These are phyloP conservation scores for Globisporangium orthogonon DNA, from an alignment of 352 stramenopile genomes.

Conservation along the genomic window DNA sequence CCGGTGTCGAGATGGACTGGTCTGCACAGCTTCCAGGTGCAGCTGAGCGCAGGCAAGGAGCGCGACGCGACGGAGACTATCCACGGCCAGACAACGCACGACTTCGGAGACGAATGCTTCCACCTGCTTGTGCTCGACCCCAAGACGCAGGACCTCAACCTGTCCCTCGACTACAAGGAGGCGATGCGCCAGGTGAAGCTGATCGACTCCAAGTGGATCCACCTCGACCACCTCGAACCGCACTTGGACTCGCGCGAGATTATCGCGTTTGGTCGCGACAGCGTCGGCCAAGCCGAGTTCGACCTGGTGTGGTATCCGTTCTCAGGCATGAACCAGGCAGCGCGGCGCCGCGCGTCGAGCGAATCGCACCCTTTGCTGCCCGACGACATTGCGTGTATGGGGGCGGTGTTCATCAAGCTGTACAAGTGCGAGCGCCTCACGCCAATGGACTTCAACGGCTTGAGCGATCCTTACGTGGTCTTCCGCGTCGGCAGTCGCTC, in stretches of 20 bases:
- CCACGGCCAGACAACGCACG: constrained; percentile 16
- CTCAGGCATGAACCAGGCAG: constrained; percentile 4
- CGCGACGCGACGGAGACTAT: constrained; percentile 19
- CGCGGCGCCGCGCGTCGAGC: constrained; percentile 4
- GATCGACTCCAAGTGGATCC: constrained; percentile 44
- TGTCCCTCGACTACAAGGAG: constrained; percentile 35
- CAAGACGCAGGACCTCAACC: constrained; percentile 34
- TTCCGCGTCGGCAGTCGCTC: constrained; percentile 27
- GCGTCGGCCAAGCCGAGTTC: constrained; percentile 29
- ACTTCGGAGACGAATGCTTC: constrained; percentile 21
- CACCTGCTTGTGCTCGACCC: constrained; percentile 30
- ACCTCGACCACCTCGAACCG: constrained; percentile 28
- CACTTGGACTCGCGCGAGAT: constrained; percentile 23
- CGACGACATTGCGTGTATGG: constrained; percentile 31
- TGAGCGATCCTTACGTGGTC: constrained; percentile 39
- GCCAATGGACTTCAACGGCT: constrained; percentile 35
- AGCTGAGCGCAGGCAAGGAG: constrained; percentile 27
- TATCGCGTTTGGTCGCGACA: constrained; percentile 28
- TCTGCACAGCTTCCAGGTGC: constrained; percentile 24
- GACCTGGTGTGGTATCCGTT: constrained; percentile 40
- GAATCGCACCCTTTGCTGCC: constrained; percentile 12
- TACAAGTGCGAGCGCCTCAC: constrained; percentile 29
- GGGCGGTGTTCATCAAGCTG: constrained; percentile 33
- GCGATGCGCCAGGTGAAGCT: constrained; percentile 19
- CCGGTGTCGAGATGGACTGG: constrained; percentile 27